Percentiles rank a stretch among this genome's conserved stretches.
Evolutionary conservation across 2,329 filamentous ascomycete genomes (phyloP).

Genomic region (Colletotrichum noveboracense): DNA sequence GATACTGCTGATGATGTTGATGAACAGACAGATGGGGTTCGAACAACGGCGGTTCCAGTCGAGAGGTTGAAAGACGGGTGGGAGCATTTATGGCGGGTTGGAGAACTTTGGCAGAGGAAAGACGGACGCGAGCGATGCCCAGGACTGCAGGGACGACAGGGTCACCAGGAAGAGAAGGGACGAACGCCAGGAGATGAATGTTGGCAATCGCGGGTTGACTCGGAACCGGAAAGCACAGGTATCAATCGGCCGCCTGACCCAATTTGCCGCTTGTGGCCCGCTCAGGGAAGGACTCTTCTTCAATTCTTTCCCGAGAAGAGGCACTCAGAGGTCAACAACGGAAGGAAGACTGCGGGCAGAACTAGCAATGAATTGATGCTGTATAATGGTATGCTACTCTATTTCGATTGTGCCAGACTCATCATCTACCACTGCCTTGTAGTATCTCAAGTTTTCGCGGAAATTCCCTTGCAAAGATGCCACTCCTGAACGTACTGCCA

Average conservation of each 20-base stretch:
- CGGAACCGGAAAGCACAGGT: accelerated
- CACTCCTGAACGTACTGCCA: not conserved
- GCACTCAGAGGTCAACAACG: not conserved
- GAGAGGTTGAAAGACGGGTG: not conserved
- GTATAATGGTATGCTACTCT: not conserved
- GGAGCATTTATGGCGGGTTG: not conserved
- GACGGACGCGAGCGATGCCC: not conserved
- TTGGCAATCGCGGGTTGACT: not conserved
- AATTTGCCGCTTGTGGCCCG: not conserved
- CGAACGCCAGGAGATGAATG: accelerated
- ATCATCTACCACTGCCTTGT: not conserved
- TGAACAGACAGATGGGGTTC: not conserved
- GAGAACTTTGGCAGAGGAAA: not conserved
- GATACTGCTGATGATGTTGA: not conserved
- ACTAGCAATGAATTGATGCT: not conserved
- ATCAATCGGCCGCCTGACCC: not conserved
- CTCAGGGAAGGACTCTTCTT: not conserved
- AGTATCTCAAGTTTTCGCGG: not conserved
- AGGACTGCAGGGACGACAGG: not conserved
- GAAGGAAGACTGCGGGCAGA: not conserved
- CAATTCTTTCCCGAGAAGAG: not conserved
- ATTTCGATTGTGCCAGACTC: not conserved
- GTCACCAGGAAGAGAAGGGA: not conserved
- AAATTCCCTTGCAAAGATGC: not conserved
- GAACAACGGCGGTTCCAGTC: not conserved